A percentile compares a stretch with the other conserved stretches of the same genome.
These are phyloP conservation scores for Trichoderma aggressivum DNA, from an alignment of 2,329 filamentous ascomycete genomes.

Conservation along the genomic window DNA sequence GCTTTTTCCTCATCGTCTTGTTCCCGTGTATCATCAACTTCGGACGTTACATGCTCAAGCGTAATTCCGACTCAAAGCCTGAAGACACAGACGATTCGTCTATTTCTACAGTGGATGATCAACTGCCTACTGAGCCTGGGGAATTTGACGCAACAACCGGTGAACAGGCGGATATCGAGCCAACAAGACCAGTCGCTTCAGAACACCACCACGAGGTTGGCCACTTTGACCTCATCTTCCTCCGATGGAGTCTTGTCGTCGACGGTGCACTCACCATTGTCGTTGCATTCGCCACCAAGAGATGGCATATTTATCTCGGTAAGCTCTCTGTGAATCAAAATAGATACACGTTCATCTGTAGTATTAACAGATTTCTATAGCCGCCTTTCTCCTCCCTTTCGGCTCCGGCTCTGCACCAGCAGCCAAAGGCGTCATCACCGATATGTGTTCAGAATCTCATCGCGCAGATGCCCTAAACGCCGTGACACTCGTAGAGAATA, in stretches of 20 bases:
- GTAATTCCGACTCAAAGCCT: neutral
- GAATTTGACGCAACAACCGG: conserved; percentile 42
- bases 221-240: conserved; percentile 64
- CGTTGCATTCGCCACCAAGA: conserved; percentile 57
- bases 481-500: conserved; percentile 67
- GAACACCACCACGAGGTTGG: conserved; percentile 45
- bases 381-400: conserved; percentile 62
- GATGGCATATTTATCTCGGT: conserved; percentile 67
- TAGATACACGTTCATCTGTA: neutral
- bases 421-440: conserved; percentile 69
- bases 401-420: conserved; percentile 67
- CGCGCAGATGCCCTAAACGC: conserved; percentile 65
- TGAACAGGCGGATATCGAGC: conserved; percentile 44
- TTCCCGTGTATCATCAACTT: conserved; percentile 52
- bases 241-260: conserved; percentile 61
- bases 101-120: neutral
- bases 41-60: conserved; percentile 32
- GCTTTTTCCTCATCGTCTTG: conserved; percentile 52
- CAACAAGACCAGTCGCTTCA: conserved; percentile 29
- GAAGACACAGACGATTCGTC: conserved; percentile 1
- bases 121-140: conserved; percentile 37
- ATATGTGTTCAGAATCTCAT: conserved; percentile 62
- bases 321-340: conserved; percentile 19
- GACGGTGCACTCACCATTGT: conserved; percentile 63
- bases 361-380: conserved; percentile 28